Percentiles rank a stretch among this genome's conserved stretches.
Evolutionary conservation across 768 basidiomycete species (phyloP).

Genomic region (Epithele typhae): DNA sequence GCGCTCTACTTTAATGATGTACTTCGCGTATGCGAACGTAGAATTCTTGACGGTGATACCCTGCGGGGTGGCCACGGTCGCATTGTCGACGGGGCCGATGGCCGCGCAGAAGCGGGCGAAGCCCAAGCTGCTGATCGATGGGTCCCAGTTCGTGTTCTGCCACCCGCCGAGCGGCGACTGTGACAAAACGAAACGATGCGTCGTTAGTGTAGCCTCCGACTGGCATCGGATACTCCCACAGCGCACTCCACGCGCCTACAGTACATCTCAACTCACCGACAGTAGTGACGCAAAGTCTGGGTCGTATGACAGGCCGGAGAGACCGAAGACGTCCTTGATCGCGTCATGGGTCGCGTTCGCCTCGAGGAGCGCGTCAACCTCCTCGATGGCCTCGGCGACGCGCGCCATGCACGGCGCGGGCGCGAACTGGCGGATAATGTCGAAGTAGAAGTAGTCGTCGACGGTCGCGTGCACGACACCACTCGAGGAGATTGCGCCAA

Average conservation of each 20-base stretch:
- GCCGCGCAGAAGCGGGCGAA: slow-evolving; percentile 68
- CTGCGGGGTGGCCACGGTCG: slow-evolving; percentile 26
- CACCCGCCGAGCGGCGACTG: slow-evolving; percentile 65
- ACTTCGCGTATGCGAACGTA: slow-evolving; percentile 69
- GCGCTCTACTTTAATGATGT: slow-evolving; percentile 62
- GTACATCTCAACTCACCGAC: slow-evolving; percentile 47
- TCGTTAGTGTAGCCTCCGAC: too few species aligned
- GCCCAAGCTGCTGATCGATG: slow-evolving; percentile 48
- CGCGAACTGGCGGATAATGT: slow-evolving; percentile 70
- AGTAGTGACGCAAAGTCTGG: slow-evolving; percentile 76
- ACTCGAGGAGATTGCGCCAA: slow-evolving; percentile 85
- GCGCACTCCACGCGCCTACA: too few species aligned
- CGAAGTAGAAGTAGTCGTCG: slow-evolving; percentile 85
- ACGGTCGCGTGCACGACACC: slow-evolving; percentile 87
- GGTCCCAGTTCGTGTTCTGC: slow-evolving; percentile 90
- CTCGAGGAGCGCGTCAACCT: slow-evolving; percentile 61
- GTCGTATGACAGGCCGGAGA: slow-evolving; percentile 61
- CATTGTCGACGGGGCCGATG: slow-evolving; percentile 31
- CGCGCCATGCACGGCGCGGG: slow-evolving; percentile 58
- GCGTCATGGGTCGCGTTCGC: slow-evolving; percentile 37
- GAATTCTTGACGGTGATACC: slow-evolving; percentile 46
- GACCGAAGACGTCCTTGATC: slow-evolving; percentile 77
- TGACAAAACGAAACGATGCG: neutral
- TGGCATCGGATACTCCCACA: too few species aligned
- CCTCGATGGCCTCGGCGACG: slow-evolving; percentile 52